Base-by-base conservation (phyloP, 1,139 yeast genomes). In the Entelexis paramagnoliae region DNA sequence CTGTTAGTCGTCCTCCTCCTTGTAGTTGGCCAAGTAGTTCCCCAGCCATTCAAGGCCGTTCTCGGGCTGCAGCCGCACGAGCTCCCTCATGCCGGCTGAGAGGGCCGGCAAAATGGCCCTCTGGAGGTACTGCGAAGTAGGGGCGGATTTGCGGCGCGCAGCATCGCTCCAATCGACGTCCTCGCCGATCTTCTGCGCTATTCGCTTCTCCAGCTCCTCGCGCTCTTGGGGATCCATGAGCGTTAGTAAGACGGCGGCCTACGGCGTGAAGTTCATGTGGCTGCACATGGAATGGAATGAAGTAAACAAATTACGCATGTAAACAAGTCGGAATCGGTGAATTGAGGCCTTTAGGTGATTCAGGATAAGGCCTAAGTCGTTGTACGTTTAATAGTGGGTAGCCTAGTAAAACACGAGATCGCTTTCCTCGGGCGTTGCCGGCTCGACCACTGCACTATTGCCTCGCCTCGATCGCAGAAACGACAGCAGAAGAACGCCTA, bases 91-190 rank as follows among this genome's bases (percentile, higher is more conserved):
- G 3, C 55, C 55, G 16, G 43, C 32, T 2, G 49, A 24, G 7
- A 51, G 43, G 9, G 46, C 26, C 0, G 55, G 55, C 34, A 51
- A 17, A 4, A 51, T 17, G 1, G 50, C 34, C 17, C 17, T 28
- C 32, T 51, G 52, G 11, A 51, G 43, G 28, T 51, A 51, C 43
- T 51, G 55, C n/a, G 26, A 20, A 2, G 52, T 35, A 5, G 55
- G 55, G 1, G 55, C 55, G 4, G 19, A 11, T 4, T 14, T 19
- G n/a, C 52, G 47, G 10, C 16, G 34, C 3, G 38, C 26, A 2
- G 9, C 2, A 10, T 42, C 29, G 41, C 13, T 26, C 55, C 55
- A 51, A 44, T 51, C 45, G 2, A 51, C 34, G 10, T 36, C 39
- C 14, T 39, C 36, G 34, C 47, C 46, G 1, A 49, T n/a, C 19